Base-by-base conservation (phyloP, 257 asterid genomes). In the Capsicum baccatum region DNA sequence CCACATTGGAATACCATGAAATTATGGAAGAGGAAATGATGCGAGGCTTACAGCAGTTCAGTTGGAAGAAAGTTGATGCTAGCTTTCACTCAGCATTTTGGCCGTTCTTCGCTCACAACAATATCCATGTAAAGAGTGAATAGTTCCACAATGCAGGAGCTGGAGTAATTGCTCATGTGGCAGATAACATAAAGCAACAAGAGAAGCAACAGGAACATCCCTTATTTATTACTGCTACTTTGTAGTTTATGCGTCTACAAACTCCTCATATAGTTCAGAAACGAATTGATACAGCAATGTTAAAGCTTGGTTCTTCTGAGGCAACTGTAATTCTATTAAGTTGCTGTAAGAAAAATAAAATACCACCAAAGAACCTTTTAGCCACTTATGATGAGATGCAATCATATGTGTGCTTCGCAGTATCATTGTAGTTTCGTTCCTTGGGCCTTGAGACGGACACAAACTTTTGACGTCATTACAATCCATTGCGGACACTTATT, bases 141-240 rank as follows among this genome's bases (percentile, higher is more conserved):
- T 89, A 94, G 94, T 71, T 94, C 81, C 94, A 94, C 68, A 91
- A 92, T 64, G 95, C 97, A 6, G 99, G 99, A 81, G 93, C 94
- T 9, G 98, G 94, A 69, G 98, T 96, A 54, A 90, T 96, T 19
- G 91, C 92, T 50, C 99, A 96, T 86, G 98, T 91, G 83, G 97
- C 97, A 9, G 97, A 96, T 80, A 83, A 90, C 88, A 92, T 96
- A 82, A 92, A 90, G 87, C 96, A 89, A 80, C 95, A 92, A 85
- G 98, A 89, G 89, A 89, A 70, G 88, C 94, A 83, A 84, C 92
- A 85, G 17, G 94, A 85, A 52, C 62, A 91, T 63, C 69, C 92
- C 15, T 16, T 89, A 12, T 91, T 62, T 85, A 87, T 93, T 85
- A 79, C 94, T 84, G 91, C 97, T 86, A 91, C 86, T 89, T 86